phyloP scores from a whole-genome alignment of 1,284 basidiomycete genomes.

The Xerocomus alliaceus region DNA sequence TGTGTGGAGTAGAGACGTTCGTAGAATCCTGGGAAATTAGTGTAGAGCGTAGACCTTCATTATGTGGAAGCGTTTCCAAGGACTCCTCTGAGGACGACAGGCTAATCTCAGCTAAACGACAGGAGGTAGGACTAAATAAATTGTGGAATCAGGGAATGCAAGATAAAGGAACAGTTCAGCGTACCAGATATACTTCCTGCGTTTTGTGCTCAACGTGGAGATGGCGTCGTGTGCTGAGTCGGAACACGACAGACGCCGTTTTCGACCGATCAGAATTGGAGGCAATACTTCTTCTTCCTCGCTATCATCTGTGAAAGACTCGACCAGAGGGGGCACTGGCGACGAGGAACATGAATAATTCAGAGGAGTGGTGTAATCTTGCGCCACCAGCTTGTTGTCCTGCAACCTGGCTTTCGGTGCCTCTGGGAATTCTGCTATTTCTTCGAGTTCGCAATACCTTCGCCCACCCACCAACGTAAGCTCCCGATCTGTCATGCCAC shows the following conservation, averaged over 20 bases:
- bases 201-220: neutral
- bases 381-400: neutral
- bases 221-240: neutral
- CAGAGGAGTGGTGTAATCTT: neutral
- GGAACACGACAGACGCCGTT: slow-evolving; percentile 15
- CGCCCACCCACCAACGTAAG: neutral
- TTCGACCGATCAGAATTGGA: slow-evolving; percentile 21
- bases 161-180: neutral
- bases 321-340: neutral
- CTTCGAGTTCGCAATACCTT: neutral
- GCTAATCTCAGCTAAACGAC: neutral
- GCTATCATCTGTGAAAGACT: slow-evolving; percentile 5
- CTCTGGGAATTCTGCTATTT: neutral
- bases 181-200: neutral
- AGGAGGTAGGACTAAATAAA: neutral
- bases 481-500: slow-evolving; percentile 35
- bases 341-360: neutral
- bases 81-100: neutral
- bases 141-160: neutral
- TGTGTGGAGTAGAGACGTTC: neutral
- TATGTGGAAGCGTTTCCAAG: neutral
- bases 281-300: slow-evolving; percentile 8
- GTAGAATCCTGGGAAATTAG: neutral
- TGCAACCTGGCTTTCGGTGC: neutral
- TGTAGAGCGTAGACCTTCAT: neutral